phyloP scores from a whole-genome alignment of 495 filamentous ascomycete species.

The Talaromyces borbonicus region DNA sequence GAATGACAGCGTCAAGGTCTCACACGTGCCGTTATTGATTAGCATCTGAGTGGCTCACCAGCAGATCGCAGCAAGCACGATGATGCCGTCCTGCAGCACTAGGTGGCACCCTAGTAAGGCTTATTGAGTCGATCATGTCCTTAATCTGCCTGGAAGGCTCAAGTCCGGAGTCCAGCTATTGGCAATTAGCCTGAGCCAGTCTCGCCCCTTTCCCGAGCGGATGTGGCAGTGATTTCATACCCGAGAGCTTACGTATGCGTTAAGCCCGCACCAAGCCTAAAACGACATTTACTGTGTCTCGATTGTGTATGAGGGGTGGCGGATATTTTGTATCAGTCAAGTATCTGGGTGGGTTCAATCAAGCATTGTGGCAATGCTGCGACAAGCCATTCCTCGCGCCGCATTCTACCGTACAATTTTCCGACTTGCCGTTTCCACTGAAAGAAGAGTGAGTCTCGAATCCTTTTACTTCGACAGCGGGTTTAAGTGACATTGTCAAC shows the following conservation, averaged over 20 bases:
- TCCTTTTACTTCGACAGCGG: no score
- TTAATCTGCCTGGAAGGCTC: no score
- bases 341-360: no score
- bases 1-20: background rate
- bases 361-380: no score
- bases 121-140: background rate
- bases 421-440: no score
- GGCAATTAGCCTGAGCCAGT: background rate
- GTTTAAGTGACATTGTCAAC: no score
- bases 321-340: no score
- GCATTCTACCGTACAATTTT: no score
- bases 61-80: background rate
- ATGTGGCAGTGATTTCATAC: background rate
- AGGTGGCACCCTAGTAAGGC: background rate
- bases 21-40: background rate
- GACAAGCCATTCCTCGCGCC: no score
- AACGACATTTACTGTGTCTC: background rate
- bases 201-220: background rate
- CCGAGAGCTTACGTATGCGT: constrained; percentile 1
- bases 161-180: no score
- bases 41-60: background rate
- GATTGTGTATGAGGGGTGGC: no score
- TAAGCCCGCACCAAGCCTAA: background rate
- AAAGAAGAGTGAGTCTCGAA: no score
- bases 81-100: constrained; percentile 1